Evolutionary conservation across 345 rosid genomes (phyloP), one percentile per base, ranked within the genome.

Genomic region (Microthlaspi erraticum): DNA sequence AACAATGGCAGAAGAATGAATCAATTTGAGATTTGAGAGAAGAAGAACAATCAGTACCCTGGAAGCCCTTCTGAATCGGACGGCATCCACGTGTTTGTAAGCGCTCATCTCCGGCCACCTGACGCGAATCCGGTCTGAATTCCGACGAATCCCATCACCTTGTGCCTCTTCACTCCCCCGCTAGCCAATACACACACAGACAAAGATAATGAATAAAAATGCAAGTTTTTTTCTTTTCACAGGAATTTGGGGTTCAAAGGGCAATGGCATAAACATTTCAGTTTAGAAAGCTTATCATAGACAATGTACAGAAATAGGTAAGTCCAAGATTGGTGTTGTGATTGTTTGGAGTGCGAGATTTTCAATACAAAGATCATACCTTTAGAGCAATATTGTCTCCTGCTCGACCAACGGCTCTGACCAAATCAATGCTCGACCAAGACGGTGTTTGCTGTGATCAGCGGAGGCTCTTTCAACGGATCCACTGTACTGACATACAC

Each of bases 1-100:
- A 23, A 23, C 51, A 19, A 61, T n/a, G 34, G 19, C 10, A 13
- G 68, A 43, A 26, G 6, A 33, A 64, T 20, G 4, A 19, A 54
- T 36, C 45, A 19, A 54, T 10, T 14, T 37, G 70, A 55, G 71
- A 55, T 3, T 39, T 10, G 39, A 57, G 57, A 45, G 63, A 51
- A 10, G 71, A 53, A 20, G 42, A 67, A 56, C n/a, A n/a, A n/a
- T 62, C 42, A 26, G 32, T 76, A 93, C 98, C 89, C 87, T 82
- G 82, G 87, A 78, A 88, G 91, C 29, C 86, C 88, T 57, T 84
- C 84, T 8, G 65, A 90, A 86, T 88, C 88, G 57, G 97, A 86
- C 52, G 98, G 97, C 88, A 93, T 77, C 97, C 97, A 93, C 0
- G 97, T 93, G 74, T 73, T 80, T 82, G 97, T 81, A 58, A 93